Conservation (phyloP, 2,329 filamentous ascomycete species). For the Hymenoscyphus albidus region DNA sequence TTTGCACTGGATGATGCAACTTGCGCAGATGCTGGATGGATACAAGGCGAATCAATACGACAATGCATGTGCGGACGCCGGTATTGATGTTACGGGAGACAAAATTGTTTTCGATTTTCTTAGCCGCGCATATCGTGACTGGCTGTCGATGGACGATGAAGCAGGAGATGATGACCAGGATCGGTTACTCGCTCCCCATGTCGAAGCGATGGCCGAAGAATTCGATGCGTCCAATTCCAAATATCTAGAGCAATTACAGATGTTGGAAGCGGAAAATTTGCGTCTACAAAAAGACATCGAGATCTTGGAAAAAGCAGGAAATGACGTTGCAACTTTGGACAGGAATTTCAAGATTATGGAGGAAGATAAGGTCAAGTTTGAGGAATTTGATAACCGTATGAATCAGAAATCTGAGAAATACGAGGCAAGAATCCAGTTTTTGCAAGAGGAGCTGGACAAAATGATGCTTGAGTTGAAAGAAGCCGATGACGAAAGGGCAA, state of each 20-base stretch:
- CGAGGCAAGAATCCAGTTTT: conserved; percentile 70
- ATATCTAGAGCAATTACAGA: conserved; percentile 77
- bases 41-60: conserved; percentile 79
- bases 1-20: conserved; percentile 98
- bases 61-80: conserved; percentile 81
- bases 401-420: conserved; percentile 86
- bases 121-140: conserved; percentile 85
- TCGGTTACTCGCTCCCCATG: conserved; percentile 73
- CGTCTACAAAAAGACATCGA: conserved; percentile 81
- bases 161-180: conserved; percentile 81
- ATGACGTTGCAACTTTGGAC: conserved; percentile 78
- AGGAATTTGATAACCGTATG: conserved; percentile 86
- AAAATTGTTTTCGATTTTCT: conserved; percentile 93
- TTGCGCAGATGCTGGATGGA: conserved; percentile 88
- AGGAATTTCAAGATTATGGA: conserved; percentile 90
- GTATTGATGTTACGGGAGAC: conserved; percentile 82
- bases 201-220: conserved; percentile 80
- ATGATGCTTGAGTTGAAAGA: conserved; percentile 70
- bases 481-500: conserved; percentile 75
- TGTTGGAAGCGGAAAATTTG: conserved; percentile 82
- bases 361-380: conserved; percentile 91
- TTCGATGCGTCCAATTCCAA: conserved; percentile 83
- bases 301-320: conserved; percentile 80
- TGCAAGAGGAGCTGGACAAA: conserved; percentile 85
- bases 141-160: conserved; percentile 89